Base-by-base conservation (phyloP, 2,329 filamentous ascomycete species). In the Cytospora leucostoma region DNA sequence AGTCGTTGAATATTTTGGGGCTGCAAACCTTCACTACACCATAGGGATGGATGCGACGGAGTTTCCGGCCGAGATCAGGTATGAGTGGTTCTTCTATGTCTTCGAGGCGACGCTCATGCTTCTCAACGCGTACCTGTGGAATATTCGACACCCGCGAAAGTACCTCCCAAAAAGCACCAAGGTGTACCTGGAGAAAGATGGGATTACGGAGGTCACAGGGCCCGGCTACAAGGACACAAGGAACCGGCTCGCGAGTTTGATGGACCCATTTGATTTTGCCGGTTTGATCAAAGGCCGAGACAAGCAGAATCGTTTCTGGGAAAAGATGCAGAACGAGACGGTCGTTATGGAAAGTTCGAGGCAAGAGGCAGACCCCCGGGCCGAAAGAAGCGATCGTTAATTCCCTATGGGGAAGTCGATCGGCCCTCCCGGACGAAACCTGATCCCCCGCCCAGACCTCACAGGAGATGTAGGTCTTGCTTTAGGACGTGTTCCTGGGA, bases 61-160 rank as follows among this genome's bases (percentile, higher is more conserved):
- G 0, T 57, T 78, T 1, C 75, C 70, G 13, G 76, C 77, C 0
- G 66, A 79, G 5, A 19, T 78, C 13, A 71, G 76, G 11, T 77
- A 79, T 59, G 79, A 81, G 70, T 79, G 75, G 76, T 80, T 72
- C 63, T 80, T 81, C 65, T 80, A 75, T 63, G 72, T 80, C 44
- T 80, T 81, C 56, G 79, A 81, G 70, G 76, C 73, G 0, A 63
- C 66, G 0, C 67, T 78, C 12, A 79, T 80, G 77, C 62, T 79
- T 1, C 8, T 70, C 44, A 79, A 80, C 64, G 71, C 74, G 2
- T 63, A 68, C 3, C 61, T 80, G 27, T 75, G 77, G 70, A 80
- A 80, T 56, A 32, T 72, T 1, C 67, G 72, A 17, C 74, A 80
- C 64, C 77, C 78, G 2, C 73, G 77, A 10, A 70, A 72, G 2